Evolutionary conservation across 768 basidiomycete species (phyloP), one percentile per base, ranked within the genome.

Genomic region (Amylocystis lapponica): DNA sequence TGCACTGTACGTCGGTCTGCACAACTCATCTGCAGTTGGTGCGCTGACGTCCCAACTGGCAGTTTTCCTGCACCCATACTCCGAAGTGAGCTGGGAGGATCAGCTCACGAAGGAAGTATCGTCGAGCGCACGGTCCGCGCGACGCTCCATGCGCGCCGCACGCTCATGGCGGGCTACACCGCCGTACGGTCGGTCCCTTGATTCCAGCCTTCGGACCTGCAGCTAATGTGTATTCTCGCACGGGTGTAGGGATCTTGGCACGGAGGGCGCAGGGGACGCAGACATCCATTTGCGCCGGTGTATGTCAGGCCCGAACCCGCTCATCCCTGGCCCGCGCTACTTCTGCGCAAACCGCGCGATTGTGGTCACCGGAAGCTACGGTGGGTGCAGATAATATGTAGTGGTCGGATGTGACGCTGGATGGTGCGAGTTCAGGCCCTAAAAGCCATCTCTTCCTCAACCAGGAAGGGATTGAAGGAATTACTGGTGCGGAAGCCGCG

Each of bases 41-140:
- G 27, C 12, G 31, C 32, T 29, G 16, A 11, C 27, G 20, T 12
- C 5, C 9, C 34, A 22, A 32, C 26, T 14, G 27, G 30, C 41
- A 79, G 78, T 83, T 23, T 81, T 83, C 52, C 61, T 82, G 5
- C 79, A 81, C 52, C 66, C 77, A 1, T 83, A 81, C 54, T 53
- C 66, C 4, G 80, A 83, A 58, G 71, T 71, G 3, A 65, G 75
- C 6, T 84, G 81, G 81, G 64, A 67, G 13, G 78, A 81, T 52
- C 81, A 83, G 50, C 54, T 81, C 13, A 77, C 73, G 4, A 73
- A 72, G 54, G 81, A 82, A 70, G 66, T 22, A 54, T 79, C 5
- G 68, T 68, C 3, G 81, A 85, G 53, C 71, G 81, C 14, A 77
- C 76, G 1, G 58, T 85, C 8, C 69, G 81, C 27, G 81, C 81